A percentile compares a stretch with the other conserved stretches of the same genome.
Evolutionary conservation across 805 yeast genomes (phyloP).

Genomic region (Myxozyma udenii): DNA sequence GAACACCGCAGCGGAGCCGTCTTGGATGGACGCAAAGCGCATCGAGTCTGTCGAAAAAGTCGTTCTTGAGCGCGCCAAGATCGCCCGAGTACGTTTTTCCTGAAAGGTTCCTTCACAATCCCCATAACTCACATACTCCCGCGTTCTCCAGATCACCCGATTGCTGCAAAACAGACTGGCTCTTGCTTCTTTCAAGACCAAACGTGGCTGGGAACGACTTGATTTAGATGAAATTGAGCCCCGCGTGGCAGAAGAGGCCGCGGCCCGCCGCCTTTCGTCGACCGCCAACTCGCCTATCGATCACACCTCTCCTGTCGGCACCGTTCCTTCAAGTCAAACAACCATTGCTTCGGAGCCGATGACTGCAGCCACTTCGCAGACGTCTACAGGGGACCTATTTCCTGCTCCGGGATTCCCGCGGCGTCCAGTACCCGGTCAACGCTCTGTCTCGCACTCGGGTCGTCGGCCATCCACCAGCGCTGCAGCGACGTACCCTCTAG

Average conservation of each 20-base stretch:
- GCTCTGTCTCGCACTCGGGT: not conserved
- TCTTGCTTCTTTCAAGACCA: constrained; percentile 43
- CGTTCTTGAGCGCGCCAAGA: constrained; percentile 44
- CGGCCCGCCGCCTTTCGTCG: constrained; percentile 4
- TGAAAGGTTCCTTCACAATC: not conserved
- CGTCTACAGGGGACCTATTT: not conserved
- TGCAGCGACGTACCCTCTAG: not conserved
- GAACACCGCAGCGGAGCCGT: constrained; percentile 10
- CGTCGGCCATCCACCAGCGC: not conserved
- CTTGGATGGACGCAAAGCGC: constrained; percentile 30
- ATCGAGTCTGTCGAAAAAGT: constrained; percentile 34
- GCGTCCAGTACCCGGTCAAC: not conserved
- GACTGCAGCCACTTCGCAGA: not conserved
- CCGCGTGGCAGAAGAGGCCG: constrained; percentile 30
- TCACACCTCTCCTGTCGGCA: constrained; percentile 2
- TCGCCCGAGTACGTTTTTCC: constrained; percentile 37
- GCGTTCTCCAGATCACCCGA: constrained; percentile 37
- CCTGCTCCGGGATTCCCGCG: not conserved
- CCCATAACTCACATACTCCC: not conserved
- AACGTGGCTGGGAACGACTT: constrained; percentile 42
- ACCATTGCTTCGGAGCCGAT: not conserved
- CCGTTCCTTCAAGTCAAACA: not conserved
- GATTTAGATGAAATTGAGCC: constrained; percentile 41
- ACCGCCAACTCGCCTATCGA: not conserved
- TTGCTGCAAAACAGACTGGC: constrained; percentile 44